Base-by-base conservation (phyloP, 2,329 filamentous ascomycete species). In the Paraphoma chrysanthemicola region DNA sequence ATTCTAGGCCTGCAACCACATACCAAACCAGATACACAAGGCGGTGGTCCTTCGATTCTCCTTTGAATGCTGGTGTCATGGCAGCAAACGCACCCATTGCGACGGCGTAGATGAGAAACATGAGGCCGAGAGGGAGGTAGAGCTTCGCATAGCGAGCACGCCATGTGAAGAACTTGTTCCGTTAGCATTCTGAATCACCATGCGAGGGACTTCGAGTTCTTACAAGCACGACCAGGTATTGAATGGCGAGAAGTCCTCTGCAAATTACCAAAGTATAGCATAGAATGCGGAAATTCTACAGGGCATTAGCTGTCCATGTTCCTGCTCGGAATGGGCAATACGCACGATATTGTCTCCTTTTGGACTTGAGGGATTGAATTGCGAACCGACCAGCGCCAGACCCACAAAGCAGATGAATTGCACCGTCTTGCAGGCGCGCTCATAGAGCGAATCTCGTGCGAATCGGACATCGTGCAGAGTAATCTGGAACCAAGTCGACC, bases 1-100 rank as follows among this genome's bases (percentile, higher is more conserved):
- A 81, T 73, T 90, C 88, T 7, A 83, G 48, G 2, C 77, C 74
- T 57, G 84, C 82, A 12, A 87, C 70, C 30, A 69, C 62, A 46
- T 75, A 78, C 74, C 74, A 77, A 7, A 77, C 62, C 16, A 73
- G 58, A 51, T 75, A 77, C 7, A 78, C 57, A 7, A 62, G 51
- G 8, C 54, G 48, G 18, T 66, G 59, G 10, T 53, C 44, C 12
- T 53, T 47, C 4, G 59, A 53, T 4, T 57, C 54, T n/a, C 59
- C 54, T n/a, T 49, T 54, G 57, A 76, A 77, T 3, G 67, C 68
- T 10, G 72, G 70, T 11, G 68, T 75, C 74, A 76, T 76, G 7
- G 57, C 72, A 29, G 54, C 69, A 51, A 77, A 76, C 9, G 59
- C 63, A n/a, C 53, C 65, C 31, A 68, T 72, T 14, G 60, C 63